Evolutionary conservation across 176 grass and related monocot genomes (phyloP), one percentile per base, ranked within the genome.

Genomic region (Alloteropsis semialata): DNA sequence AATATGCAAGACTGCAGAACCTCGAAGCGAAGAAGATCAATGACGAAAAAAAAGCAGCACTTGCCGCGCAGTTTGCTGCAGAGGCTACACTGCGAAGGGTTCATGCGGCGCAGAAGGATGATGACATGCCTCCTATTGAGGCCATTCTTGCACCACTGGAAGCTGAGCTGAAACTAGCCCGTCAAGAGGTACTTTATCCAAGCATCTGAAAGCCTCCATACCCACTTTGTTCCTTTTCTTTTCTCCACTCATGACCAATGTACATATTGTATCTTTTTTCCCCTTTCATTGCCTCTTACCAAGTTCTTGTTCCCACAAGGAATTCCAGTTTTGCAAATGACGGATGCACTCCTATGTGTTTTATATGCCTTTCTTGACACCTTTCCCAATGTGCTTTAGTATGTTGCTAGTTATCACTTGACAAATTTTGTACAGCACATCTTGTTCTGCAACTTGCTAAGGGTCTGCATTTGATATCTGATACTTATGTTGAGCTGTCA

Each of bases 71-170:
- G 71, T 98, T 98, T 93, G 90, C 90, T 21, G 92, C 95, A 81
- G 91, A 99, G 89, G 97, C 91, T 21, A 96, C 97, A 65, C 89
- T 99, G 72, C 88, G 97, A 84, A 92, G 97, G 85, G 93, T 99
- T 36, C 97, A 99, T 84, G 93, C 89, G 78, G 97, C 89, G 43
- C 97, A 99, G 58, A 99, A 99, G 81, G 97, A 96, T 56, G 97
- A 99, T 86, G 97, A 99, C 81, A 99, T 99, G 97, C 97, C 97
- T 15, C 97, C 97, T 15, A 99, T 99, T 87, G 97, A 99, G 89
- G 97, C 97, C 56, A 99, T 99, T 91, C 97, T 99, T 72, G 97
- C 97, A 48, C 97, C 97, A 19, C 89, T 99, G 76, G 97, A 99
- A 81, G 97, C 97, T 71, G 97, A 99, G 82, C 67, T 96, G 69